Percentiles rank a stretch among this genome's conserved stretches.
These are phyloP conservation scores for Evansstolkia leycettana DNA, from an alignment of 495 filamentous ascomycete genomes.

Conservation along the genomic window DNA sequence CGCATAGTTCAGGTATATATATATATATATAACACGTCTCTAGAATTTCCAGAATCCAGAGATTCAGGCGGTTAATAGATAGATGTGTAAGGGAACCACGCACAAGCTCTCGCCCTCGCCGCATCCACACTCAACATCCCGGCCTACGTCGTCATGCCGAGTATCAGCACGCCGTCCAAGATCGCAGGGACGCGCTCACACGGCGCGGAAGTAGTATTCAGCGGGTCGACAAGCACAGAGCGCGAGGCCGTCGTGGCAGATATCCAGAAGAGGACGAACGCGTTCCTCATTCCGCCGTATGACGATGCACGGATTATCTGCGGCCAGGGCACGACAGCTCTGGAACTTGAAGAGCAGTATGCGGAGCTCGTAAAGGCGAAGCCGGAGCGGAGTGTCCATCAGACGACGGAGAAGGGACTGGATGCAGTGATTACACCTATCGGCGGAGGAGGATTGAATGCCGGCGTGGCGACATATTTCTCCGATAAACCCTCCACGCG, in stretches of 20 bases:
- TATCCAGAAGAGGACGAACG: slow-evolving; percentile 56
- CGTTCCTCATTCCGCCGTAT: slow-evolving; percentile 75
- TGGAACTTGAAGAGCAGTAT: slow-evolving; percentile 73
- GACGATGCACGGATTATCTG: slow-evolving; percentile 85
- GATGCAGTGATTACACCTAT: slow-evolving; percentile 78
- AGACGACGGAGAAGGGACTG: slow-evolving; percentile 22
- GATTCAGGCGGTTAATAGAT: slow-evolving; percentile 1
- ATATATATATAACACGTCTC: neutral
- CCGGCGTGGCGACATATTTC: slow-evolving; percentile 68
- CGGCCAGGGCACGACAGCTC: slow-evolving; percentile 75
- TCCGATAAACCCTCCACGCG: slow-evolving; percentile 47
- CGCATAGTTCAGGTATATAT: slow-evolving; percentile 70
- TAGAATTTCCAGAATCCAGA: neutral
- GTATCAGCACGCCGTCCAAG: slow-evolving; percentile 70
- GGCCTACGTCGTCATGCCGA: slow-evolving; percentile 84
- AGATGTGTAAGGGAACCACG: slow-evolving; percentile 68
- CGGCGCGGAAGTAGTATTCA: slow-evolving; percentile 70
- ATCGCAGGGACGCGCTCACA: slow-evolving; percentile 69
- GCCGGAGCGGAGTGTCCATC: slow-evolving; percentile 9
- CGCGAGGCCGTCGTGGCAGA: slow-evolving; percentile 62
- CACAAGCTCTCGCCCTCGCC: slow-evolving; percentile 84
- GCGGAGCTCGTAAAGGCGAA: slow-evolving; percentile 30
- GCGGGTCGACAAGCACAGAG: slow-evolving; percentile 66
- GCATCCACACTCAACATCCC: slow-evolving; percentile 52
- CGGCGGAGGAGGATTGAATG: slow-evolving; percentile 82